Evolutionary conservation across 495 filamentous ascomycete genomes (phyloP).

Genomic region (Aspergillus coremiiformis): DNA sequence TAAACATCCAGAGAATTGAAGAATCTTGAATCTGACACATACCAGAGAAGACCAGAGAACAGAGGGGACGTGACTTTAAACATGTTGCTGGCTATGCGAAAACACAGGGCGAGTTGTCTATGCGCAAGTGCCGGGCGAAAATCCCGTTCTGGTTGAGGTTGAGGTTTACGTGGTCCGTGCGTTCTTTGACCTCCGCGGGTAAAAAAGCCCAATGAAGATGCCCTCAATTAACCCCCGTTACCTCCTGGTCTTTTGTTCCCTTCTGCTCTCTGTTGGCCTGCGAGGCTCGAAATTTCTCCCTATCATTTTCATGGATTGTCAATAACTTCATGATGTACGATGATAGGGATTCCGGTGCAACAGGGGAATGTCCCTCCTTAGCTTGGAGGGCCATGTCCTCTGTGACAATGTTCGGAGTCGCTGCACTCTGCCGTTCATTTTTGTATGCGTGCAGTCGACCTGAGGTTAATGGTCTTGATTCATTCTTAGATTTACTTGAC

Average conservation of each 20-base stretch:
- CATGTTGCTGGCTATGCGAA: too few species aligned
- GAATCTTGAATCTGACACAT: slow-evolving; percentile 15
- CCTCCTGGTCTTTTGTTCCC: slow-evolving; percentile 5
- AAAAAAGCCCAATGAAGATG: slow-evolving; percentile 17
- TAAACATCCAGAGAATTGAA: neutral
- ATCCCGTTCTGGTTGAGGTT: slow-evolving; percentile 14
- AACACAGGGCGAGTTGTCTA: too few species aligned
- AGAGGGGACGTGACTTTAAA: slow-evolving; percentile 74
- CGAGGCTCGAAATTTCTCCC: neutral
- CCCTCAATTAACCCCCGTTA: too few species aligned
- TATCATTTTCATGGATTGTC: slow-evolving; percentile 21
- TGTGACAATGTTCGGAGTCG: slow-evolving; percentile 38
- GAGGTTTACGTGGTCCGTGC: slow-evolving; percentile 15
- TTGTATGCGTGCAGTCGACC: slow-evolving; percentile 35
- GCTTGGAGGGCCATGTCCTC: slow-evolving; percentile 39
- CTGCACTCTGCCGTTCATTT: slow-evolving; percentile 41
- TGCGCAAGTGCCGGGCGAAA: slow-evolving; percentile 18
- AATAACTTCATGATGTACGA: slow-evolving; percentile 22
- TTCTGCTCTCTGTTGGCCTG: slow-evolving; percentile 2
- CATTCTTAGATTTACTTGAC: slow-evolving; percentile 72
- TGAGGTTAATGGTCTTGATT: slow-evolving; percentile 62
- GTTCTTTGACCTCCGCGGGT: slow-evolving; percentile 16
- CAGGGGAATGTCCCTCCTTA: slow-evolving; percentile 35
- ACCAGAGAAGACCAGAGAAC: slow-evolving; percentile 81
- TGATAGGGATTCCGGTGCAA: slow-evolving; percentile 35